Evolutionary conservation across 352 stramenopile species (phyloP), one percentile per base, ranked within the genome.

Genomic region (Pythium graminicola): DNA sequence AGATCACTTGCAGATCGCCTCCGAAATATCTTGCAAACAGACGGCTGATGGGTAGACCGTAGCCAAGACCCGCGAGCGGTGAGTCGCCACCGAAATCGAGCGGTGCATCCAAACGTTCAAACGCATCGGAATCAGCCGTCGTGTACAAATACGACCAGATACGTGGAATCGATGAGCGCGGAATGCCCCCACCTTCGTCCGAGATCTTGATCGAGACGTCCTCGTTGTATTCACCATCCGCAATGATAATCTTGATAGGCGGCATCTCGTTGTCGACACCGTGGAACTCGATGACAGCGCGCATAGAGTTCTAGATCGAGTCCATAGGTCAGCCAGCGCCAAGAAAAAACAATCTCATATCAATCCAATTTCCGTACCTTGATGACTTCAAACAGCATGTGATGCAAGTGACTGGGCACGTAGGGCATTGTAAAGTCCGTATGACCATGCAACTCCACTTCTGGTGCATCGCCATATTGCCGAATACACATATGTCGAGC

Each of bases 61-160:
- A 99, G 47, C 96, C 96, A 29, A 99, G 78, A 11, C 96, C 96
- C 32, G 95, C 96, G 22, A 98, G 76, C 2, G 95, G 95, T 13
- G 81, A 89, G 43, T 96, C 86, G 24, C 79, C 78, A 24, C 83
- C 82, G 45, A 92, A 95, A 63, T 94, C 85, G 58, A 92, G 85
- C 36, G 81, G 76, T 5, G 83, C 86, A 32, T 93, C 87, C 19
- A 98, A 64, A 2, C 86, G 82, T 58, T 91, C 95, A 54, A 95
- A 97, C 19, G 80, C 90, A 46, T 94, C 67, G n/a, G 93, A 91
- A 69, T 99, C 93, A 7, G 96, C 97, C 0, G 97, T 99, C 28
- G 97, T 99, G 73, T 99, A 99, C 9, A 99, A 74, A 75, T 99
- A 99, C 47, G 86, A 98, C 96, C 97, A 99, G 62, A 99, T 99